These are phyloP conservation scores for Camellia lanceoleosa DNA, from an alignment of 148 eudicot genomes.

Conservation along the genomic window DNA sequence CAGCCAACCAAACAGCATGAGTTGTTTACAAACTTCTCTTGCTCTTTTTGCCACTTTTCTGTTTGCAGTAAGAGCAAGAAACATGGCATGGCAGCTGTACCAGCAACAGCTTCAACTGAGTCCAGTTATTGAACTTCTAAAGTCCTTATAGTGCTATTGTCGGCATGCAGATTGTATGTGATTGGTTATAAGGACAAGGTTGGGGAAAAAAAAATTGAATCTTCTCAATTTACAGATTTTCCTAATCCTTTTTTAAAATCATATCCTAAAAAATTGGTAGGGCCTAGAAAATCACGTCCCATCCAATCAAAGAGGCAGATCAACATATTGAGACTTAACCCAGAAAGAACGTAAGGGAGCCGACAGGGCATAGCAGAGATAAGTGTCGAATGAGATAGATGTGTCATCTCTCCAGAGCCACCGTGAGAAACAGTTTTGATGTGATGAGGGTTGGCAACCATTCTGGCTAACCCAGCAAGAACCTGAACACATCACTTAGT, in stretches of 20 bases:
- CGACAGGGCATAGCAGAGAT: neutral
- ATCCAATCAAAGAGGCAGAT: neutral
- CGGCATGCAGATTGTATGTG: too few species aligned
- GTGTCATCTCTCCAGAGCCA: conserved; percentile 12
- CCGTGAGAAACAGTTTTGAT: neutral
- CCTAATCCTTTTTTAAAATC: conserved; percentile 7
- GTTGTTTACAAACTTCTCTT: conserved; percentile 11
- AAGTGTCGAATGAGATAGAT: neutral
- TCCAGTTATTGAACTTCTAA: too few species aligned
- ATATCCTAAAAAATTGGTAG: neutral
- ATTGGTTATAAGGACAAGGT: conserved; percentile 7
- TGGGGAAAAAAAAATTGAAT: neutral
- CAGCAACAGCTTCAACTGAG: conserved; percentile 1
- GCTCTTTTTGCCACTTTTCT: neutral
- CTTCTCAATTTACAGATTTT: conserved; percentile 21
- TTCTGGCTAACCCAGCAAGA: conserved; percentile 62
- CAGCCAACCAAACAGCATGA: neutral
- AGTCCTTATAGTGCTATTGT: too few species aligned
- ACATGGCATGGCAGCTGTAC: conserved; percentile 3
- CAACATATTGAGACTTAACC: conserved; percentile 4
- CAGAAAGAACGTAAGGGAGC: conserved; percentile 6
- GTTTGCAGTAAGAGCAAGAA: conserved; percentile 4
- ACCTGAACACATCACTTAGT: conserved; percentile 71
- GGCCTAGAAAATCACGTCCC: conserved; percentile 19
- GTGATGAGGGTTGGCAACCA: neutral